Evolutionary conservation across 2,329 filamentous ascomycete species (phyloP), one percentile per base, ranked within the genome.

Genomic region (Ciborinia camelliae): DNA sequence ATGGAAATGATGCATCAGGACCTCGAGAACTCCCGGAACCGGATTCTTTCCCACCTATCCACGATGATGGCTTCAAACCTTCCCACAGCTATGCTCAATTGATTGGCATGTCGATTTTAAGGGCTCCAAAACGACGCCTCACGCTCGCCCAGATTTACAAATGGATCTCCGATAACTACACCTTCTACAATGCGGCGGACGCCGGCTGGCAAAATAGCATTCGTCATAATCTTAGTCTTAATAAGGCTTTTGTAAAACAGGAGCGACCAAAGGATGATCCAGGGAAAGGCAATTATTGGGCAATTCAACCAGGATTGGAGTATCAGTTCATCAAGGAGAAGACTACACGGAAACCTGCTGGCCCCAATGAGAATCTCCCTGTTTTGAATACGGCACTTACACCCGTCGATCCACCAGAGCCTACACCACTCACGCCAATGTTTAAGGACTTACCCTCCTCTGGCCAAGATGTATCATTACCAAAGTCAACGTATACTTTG

Each of bases 191-290:
- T 71, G 85, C 87, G 51, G 85, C 88, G 64, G 92, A 97, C 72
- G 87, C 90, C 14, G 94, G 95, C 68, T 99, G 95, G 95, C 94
- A 98, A 78, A 99, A 99, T 78, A 98, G 95, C 80, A 99, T 99
- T 76, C 90, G 95, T 41, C 95, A 99, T 78, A 99, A 99, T 72
- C 86, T 99, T 41, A 97, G 93, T 74, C 82, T 99, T 52, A 96
- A 97, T 82, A 98, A 98, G 79, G 91, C 91, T 54, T 98, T 98
- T 74, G 88, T 93, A 75, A 98, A 98, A 79, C 90, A 96, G 74
- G 93, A 97, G 77, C 86, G 95, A 66, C 92, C 93, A 65, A 98
- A 98, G 81, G 93, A 97, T 75, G 95, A 98, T 73, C 93, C 94
- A 3, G 95, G 95, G 72, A 98, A 98, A 78, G 95, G 95, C 51